Evolutionary conservation across 2,329 filamentous ascomycete genomes (phyloP), one percentile per base, ranked within the genome.

Genomic region (Tolypocladium amazonense): DNA sequence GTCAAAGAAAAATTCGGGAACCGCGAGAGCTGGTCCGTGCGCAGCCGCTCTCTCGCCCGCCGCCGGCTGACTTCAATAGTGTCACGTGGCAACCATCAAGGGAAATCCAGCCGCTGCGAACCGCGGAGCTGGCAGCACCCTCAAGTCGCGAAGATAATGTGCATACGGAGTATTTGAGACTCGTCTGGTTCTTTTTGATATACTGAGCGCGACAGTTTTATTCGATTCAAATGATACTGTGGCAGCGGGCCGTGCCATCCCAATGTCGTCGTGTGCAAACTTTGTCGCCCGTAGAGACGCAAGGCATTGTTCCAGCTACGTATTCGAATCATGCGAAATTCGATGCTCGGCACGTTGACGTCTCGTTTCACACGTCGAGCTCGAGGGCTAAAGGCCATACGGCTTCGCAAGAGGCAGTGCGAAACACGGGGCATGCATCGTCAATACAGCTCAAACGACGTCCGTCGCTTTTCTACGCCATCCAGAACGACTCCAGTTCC

Each of bases 1-100:
- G 54, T 65, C 63, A 63, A 41, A 38, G 62, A 70, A 69, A 69
- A 66, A 63, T 69, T 71, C 69, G 67, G 69, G 65, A 63, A 62
- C 65, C 65, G 66, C 62, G 62, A 58, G 58, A 59, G 35, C 0
- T 66, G 68, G 67, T 62, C 68, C 64, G 67, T 68, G 68, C 68
- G 39, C 59, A 18, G 37, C 45, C 53, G 57, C 37, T 18, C 20
- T 39, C 43, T 9, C 35, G 35, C 35, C 12, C 8, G 14, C 2
- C 2, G 35, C 7, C 30, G 4, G 9, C 12, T 37, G 35, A 11
- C 35, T 14, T 14, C 30, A 33, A 8, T 20, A 5, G 11, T 11
- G 52, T 62, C 59, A 64, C 61, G 61, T 64, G 58, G 45, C 52
- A 14, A 30, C 50, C 20, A 8, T 35, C 30, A 2, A n/a, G 11